Conservation (phyloP, 495 filamentous ascomycete species). For the Pseudomonodictys pantanalensis region DNA sequence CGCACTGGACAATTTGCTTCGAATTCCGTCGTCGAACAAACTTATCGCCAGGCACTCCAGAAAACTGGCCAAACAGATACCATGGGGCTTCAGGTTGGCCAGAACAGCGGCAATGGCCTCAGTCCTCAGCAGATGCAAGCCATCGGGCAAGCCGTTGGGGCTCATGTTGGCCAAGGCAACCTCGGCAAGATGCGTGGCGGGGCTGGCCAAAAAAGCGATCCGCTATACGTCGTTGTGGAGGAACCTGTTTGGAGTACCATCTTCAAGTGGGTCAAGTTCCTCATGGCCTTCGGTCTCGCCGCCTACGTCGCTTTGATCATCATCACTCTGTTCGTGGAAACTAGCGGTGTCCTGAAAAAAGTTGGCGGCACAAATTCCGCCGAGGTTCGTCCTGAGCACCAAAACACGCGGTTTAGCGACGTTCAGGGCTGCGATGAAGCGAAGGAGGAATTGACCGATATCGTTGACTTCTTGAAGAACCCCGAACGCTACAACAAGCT, state of each 20-base stretch:
- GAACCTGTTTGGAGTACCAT: slow-evolving; percentile 73
- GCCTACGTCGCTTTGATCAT: slow-evolving; percentile 71
- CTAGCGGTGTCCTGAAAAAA: slow-evolving; percentile 71
- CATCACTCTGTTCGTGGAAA: slow-evolving; percentile 76
- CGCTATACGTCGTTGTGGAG: slow-evolving; percentile 93
- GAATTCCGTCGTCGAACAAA: slow-evolving; percentile 66
- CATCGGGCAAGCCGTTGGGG: slow-evolving; percentile 82
- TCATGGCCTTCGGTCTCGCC: slow-evolving; percentile 71
- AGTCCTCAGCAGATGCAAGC: slow-evolving; percentile 66
- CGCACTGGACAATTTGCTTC: slow-evolving; percentile 79
- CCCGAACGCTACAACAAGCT: slow-evolving; percentile 87
- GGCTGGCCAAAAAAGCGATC: slow-evolving; percentile 70
- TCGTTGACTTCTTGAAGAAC: slow-evolving; percentile 92
- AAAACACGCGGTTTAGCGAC: slow-evolving; percentile 86
- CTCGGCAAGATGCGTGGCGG: slow-evolving; percentile 55
- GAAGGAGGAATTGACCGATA: slow-evolving; percentile 94
- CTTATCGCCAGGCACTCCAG: slow-evolving; percentile 72
- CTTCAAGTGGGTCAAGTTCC: slow-evolving; percentile 88
- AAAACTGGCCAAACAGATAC: slow-evolving; percentile 58
- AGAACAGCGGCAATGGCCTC: slow-evolving; percentile 43
- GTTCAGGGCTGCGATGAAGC: slow-evolving; percentile 98
- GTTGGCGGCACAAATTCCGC: slow-evolving; percentile 65
- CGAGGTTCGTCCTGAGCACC: slow-evolving; percentile 85
- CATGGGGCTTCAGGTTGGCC: slow-evolving; percentile 29
- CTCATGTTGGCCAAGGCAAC: slow-evolving; percentile 66